A percentile compares a stretch with the other conserved stretches of the same genome.
Conservation (phyloP, 202 grass and related monocot genomes). For the Carex arenaria region DNA sequence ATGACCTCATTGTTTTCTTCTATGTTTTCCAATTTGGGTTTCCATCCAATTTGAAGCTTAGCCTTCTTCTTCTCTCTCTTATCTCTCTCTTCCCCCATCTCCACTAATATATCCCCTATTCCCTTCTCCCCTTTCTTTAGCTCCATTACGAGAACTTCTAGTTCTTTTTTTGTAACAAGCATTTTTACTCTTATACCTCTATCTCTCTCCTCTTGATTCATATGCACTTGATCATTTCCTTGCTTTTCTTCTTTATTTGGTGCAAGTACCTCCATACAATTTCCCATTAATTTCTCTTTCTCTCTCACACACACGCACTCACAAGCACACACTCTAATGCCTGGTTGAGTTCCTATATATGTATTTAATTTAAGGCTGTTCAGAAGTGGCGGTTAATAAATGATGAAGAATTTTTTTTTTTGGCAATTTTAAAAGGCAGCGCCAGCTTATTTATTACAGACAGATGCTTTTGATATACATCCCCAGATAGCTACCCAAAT, state of each 20-base stretch:
- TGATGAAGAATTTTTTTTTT: neutral
- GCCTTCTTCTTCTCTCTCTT: neutral
- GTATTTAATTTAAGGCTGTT: neutral
- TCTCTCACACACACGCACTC: neutral
- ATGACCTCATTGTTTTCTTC: slow-evolving; percentile 21
- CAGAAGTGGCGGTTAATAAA: neutral
- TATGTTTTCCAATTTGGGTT: slow-evolving; percentile 20
- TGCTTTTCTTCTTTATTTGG: neutral
- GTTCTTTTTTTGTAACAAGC: slow-evolving; percentile 16
- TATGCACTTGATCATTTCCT: neutral
- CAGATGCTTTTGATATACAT: neutral
- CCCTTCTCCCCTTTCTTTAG: slow-evolving; percentile 15
- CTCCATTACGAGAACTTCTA: slow-evolving; percentile 14
- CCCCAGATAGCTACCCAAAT: neutral
- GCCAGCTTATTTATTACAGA: neutral
- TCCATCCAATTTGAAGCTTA: slow-evolving; percentile 20
- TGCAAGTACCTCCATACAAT: slow-evolving; percentile 14
- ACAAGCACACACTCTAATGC: neutral
- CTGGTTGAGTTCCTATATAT: neutral
- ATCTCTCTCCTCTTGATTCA: neutral
- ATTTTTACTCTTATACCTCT: neutral
- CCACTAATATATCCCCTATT: slow-evolving; percentile 21
- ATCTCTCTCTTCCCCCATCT: slow-evolving; percentile 13
- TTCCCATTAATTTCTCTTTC: slow-evolving; percentile 13
- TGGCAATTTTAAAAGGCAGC: neutral